Conservation (phyloP, 768 basidiomycete species). For the Pleurotus cornucopiae region DNA sequence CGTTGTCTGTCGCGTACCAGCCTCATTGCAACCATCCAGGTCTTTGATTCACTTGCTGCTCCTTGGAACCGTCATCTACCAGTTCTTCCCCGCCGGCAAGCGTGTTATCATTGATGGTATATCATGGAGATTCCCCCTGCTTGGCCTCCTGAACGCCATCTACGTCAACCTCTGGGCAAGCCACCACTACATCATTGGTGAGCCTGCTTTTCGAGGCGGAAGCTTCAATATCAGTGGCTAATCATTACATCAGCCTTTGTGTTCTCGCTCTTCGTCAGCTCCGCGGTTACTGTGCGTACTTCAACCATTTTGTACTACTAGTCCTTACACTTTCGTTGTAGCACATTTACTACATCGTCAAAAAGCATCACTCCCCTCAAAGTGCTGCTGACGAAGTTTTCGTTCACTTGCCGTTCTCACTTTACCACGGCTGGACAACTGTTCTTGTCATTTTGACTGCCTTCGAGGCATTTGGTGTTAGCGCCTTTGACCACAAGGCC, state of each 20-base stretch:
- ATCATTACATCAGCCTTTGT: constrained; percentile 63
- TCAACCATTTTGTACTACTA: constrained; percentile 15
- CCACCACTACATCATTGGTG: constrained; percentile 66
- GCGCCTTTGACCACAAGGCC: constrained; percentile 57
- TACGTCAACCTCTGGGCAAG: constrained; percentile 87
- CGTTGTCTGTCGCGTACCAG: neutral
- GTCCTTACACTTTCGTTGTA: constrained; percentile 35
- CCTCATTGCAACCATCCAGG: constrained; percentile 34
- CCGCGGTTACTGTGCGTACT: constrained; percentile 45
- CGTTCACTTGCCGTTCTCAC: constrained; percentile 92
- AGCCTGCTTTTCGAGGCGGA: constrained; percentile 10
- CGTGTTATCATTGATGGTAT: constrained; percentile 80
- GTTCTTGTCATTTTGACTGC: constrained; percentile 77
- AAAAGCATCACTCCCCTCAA: constrained; percentile 74
- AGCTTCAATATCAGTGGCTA: constrained; percentile 6
- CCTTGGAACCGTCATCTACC: constrained; percentile 87
- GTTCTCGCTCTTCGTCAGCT: constrained; percentile 83
- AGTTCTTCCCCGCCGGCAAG: constrained; percentile 79
- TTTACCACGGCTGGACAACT: constrained; percentile 93
- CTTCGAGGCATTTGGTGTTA: constrained; percentile 86
- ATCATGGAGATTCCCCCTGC: constrained; percentile 87
- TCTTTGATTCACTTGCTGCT: constrained; percentile 87
- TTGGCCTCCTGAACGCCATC: constrained; percentile 82
- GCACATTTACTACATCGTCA: constrained; percentile 94
- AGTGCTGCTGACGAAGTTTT: constrained; percentile 76